Base-by-base conservation (phyloP, 345 rosid genomes). In the Carallia brachiata region DNA sequence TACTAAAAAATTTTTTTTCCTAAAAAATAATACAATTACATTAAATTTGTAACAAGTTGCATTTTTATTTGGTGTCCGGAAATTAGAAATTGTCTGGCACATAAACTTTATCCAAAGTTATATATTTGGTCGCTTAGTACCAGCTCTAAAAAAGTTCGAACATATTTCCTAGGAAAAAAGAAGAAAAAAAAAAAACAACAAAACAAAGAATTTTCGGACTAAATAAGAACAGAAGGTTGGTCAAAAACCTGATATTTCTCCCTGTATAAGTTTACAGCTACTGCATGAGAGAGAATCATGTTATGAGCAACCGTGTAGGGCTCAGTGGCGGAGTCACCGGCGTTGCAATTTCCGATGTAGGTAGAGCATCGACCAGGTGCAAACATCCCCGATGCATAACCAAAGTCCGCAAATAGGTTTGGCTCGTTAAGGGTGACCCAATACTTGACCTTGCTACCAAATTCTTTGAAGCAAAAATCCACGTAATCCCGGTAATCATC, bases 391-490 rank as follows among this genome's bases (percentile, higher is more conserved):
- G 19, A 15, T 3, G 62, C 61, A 47, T 67, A 73, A 1, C 77
- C 77, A 23, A 17, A 30, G 5, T 32, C 7, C 6, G 67, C 62
- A 55, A 74, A 77, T 55, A 73, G 74, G 18, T 76, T 68, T 7
- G 86, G 88, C 64, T 85, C 88, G 19, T 84, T 84, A n/a, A 84
- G 0, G 6, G 84, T 80, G 52, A 73, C 56, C 88, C 88, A 84
- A 34, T 82, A 78, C 59, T 82, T 85, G 18, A 85, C 86, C 73
- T 84, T 78, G 47, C 76, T 84, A 15, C 84, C 88, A 62, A 78
- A 85, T 53, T 6, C 66, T 67, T 76, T 63, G 63, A 85, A 85
- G 69, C 84, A 85, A 15, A 85, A 32, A 36, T 85, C 86, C 5
- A 78, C 86, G 67, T 72, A 85, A 28, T 80, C 83, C 0, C 72